Percentiles rank a stretch among this genome's conserved stretches.
These are phyloP conservation scores for Aphanomyces astaci DNA, from an alignment of 352 stramenopile genomes.

Conservation along the genomic window DNA sequence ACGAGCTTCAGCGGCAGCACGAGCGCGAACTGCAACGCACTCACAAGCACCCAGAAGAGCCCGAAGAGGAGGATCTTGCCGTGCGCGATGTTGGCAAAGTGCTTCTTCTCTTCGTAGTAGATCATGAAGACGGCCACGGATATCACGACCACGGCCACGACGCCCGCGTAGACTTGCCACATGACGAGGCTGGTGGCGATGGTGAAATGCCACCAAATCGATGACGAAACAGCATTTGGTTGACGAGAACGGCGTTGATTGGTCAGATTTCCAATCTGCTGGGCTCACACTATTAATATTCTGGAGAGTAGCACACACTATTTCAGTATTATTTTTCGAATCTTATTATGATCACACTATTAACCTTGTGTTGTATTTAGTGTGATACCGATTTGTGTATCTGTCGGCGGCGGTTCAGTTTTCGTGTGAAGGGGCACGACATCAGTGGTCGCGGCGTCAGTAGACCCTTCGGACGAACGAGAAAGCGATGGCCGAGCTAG, in stretches of 20 bases:
- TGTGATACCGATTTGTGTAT: neutral
- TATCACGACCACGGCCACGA: neutral
- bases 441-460: no score
- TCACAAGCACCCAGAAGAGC: neutral
- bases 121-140: neutral
- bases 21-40: neutral
- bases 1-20: neutral
- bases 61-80: neutral
- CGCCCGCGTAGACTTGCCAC: neutral
- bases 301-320: no score
- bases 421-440: neutral
- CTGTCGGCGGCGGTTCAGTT: neutral
- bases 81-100: neutral
- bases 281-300: no score
- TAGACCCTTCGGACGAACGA: neutral
- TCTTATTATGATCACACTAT: no score
- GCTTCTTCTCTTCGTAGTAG: constrained; percentile 9
- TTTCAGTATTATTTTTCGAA: no score
- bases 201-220: neutral
- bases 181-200: neutral
- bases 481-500: constrained; percentile 31
- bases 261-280: neutral
- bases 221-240: neutral
- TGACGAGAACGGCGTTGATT: no score
- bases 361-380: no score